Evolutionary conservation across 345 rosid species (phyloP).

Genomic region (Lumnitzera littorea): DNA sequence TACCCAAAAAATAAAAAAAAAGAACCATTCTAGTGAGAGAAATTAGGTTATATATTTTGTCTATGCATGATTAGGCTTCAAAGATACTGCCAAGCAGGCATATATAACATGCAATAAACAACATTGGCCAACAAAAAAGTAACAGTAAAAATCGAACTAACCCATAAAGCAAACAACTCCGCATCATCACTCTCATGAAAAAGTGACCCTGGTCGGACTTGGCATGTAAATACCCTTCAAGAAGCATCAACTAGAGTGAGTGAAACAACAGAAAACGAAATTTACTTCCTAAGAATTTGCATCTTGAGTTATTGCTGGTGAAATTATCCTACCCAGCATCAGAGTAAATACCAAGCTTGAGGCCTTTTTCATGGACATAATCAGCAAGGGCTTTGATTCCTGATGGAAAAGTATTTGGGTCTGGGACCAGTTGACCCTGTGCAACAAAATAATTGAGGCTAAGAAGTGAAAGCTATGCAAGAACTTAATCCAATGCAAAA

Average conservation of each 20-base stretch:
- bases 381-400: conserved; percentile 87
- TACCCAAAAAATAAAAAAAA: no score
- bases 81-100: neutral
- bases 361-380: conserved; percentile 73
- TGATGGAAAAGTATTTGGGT: conserved; percentile 73
- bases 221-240: conserved; percentile 74
- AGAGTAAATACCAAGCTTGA: conserved; percentile 95
- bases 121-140: neutral
- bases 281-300: no score
- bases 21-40: no score
- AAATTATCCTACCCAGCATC: conserved; percentile 87
- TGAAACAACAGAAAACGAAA: neutral
- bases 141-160: conserved; percentile 29
- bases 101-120: neutral
- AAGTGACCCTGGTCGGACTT: conserved; percentile 97
- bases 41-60: no score
- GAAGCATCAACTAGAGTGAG: conserved; percentile 10
- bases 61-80: no score
- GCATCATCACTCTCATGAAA: conserved; percentile 84
- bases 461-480: neutral
- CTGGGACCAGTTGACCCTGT: conserved; percentile 79
- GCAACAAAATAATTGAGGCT: conserved; percentile 11
- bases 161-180: conserved; percentile 82
- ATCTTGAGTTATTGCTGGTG: no score
- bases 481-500: neutral